These are phyloP conservation scores for Phycomyces nitens DNA, from an alignment of 192 early-diverging fungal genomes.

Conservation along the genomic window DNA sequence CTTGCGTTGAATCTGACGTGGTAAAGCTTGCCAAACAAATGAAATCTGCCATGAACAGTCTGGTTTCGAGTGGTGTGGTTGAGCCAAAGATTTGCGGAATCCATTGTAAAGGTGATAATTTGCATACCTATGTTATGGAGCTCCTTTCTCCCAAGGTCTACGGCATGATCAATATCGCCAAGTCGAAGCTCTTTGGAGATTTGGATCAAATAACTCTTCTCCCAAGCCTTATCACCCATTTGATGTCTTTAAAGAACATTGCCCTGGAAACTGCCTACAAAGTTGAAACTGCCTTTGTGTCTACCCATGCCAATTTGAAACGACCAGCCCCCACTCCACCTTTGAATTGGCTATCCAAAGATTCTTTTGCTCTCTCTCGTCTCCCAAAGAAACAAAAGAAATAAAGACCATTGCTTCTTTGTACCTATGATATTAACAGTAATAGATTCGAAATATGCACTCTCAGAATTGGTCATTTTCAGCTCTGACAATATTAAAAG, in stretches of 20 bases:
- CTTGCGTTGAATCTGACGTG: constrained; percentile 11
- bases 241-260: constrained; percentile 5
- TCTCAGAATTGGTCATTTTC: too few species aligned
- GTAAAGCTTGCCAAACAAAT: constrained; percentile 12
- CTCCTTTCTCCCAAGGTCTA: constrained; percentile 16
- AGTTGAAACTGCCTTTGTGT: constrained; percentile 1
- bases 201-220: constrained; percentile 5
- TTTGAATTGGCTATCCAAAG: constrained; percentile 1
- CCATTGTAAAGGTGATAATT: constrained; percentile 11
- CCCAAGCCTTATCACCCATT: neutral
- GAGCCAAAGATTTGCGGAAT: neutral
- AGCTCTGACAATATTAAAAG: too few species aligned
- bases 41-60: neutral
- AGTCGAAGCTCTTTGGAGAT: neutral
- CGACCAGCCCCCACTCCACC: neutral
- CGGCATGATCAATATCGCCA: constrained; percentile 2
- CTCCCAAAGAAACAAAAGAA: constrained; percentile 1
- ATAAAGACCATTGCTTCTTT: constrained; percentile 4
- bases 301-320: neutral
- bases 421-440: neutral
- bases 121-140: constrained; percentile 8
- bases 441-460: too few species aligned
- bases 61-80: neutral
- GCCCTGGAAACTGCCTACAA: neutral
- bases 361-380: constrained; percentile 4